phyloP scores from a whole-genome alignment of 441 rosid genomes.

The Syzygium syzygioides region DNA sequence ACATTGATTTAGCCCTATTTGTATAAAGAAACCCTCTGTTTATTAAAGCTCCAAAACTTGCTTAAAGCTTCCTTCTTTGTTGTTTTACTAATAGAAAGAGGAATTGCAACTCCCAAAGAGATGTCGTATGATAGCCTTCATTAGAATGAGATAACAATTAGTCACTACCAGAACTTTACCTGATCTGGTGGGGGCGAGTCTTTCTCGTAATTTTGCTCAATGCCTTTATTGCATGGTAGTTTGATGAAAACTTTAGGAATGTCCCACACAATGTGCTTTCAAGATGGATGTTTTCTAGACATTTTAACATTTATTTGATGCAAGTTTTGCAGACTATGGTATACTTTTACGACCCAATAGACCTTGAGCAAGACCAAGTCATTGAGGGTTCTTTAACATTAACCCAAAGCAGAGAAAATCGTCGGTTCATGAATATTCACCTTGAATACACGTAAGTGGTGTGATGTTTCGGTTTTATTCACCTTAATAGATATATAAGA shows the following conservation, averaged over 20 bases:
- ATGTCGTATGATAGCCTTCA: not conserved
- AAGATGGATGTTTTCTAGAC: not conserved
- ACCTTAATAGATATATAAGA: not conserved
- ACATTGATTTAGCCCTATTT: not conserved
- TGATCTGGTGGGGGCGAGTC: not conserved
- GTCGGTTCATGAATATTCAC: slow-evolving; percentile 93
- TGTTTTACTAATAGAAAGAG: not conserved
- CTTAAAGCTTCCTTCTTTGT: not conserved
- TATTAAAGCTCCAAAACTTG: not conserved
- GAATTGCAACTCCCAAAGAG: not conserved
- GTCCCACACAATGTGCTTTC: not conserved
- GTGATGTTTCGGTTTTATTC: not conserved
- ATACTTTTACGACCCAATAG: slow-evolving; percentile 88
- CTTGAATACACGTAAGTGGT: slow-evolving; percentile 74
- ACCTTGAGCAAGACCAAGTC: slow-evolving; percentile 86
- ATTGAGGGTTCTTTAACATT: slow-evolving; percentile 80
- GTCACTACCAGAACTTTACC: not conserved
- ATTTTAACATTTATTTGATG: not conserved
- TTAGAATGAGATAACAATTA: not conserved
- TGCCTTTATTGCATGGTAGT: not conserved
- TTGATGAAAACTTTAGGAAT: not conserved
- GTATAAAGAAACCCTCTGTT: not conserved
- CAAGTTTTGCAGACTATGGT: slow-evolving; percentile 71
- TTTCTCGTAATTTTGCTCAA: not conserved
- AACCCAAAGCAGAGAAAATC: slow-evolving; percentile 88